phyloP scores from a whole-genome alignment of 2,329 filamentous ascomycete genomes.

The Colletotrichum salicis region DNA sequence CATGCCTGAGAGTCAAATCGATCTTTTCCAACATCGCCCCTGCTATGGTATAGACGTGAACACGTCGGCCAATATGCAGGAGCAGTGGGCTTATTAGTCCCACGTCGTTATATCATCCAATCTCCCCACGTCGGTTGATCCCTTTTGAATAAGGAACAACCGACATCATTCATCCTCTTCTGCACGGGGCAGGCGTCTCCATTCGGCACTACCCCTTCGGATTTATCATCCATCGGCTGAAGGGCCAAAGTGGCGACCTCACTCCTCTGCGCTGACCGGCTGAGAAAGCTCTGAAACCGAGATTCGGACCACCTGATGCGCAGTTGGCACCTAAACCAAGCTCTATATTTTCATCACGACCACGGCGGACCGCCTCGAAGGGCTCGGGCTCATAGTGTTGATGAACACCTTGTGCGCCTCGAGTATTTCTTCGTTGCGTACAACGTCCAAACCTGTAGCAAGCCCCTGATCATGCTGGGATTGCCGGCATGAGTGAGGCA shows the following conservation, averaged over 20 bases:
- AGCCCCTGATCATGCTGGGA: background rate
- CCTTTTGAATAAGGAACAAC: background rate
- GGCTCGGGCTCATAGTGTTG: background rate
- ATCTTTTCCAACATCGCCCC: background rate
- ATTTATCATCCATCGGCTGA: background rate
- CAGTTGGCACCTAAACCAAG: background rate
- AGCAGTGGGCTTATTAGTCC: background rate
- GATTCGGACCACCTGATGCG: background rate
- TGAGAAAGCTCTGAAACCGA: background rate
- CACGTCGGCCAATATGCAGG: background rate
- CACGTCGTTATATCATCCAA: background rate
- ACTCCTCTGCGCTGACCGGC: background rate
- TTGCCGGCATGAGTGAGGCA: constrained; percentile 1
- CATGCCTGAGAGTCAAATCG: background rate
- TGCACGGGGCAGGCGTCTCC: background rate
- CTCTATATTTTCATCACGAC: background rate
- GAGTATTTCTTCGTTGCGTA: background rate
- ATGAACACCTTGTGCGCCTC: background rate
- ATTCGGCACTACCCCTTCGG: background rate
- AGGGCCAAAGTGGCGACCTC: background rate
- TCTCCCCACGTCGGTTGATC: background rate
- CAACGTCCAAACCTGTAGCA: background rate
- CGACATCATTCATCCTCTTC: background rate
- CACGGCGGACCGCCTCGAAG: background rate
- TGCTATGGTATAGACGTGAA: background rate